phyloP scores from a whole-genome alignment of 441 rosid species.

The Erodium trifolium region DNA sequence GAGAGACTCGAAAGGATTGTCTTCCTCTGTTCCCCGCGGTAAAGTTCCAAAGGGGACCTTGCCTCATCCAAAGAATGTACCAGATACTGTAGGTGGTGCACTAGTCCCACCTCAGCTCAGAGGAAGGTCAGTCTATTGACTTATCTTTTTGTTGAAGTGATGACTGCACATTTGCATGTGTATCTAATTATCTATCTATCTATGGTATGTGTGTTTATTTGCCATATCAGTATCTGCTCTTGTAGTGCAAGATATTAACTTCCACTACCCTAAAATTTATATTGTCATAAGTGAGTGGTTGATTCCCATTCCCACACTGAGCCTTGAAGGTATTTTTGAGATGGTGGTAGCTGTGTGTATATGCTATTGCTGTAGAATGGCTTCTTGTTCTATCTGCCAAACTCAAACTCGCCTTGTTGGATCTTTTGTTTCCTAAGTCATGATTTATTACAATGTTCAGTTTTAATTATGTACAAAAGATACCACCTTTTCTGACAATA shows the following conservation, averaged over 20 bases:
- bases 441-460: not conserved
- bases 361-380: not conserved
- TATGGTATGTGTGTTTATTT: not conserved
- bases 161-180: not conserved
- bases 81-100: constrained; percentile 50
- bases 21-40: constrained; percentile 36
- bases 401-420: not conserved
- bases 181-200: not conserved
- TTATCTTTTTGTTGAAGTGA: not conserved
- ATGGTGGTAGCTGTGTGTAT: not conserved
- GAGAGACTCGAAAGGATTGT: constrained; percentile 38
- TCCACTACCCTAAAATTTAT: not conserved
- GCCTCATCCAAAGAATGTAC: constrained; percentile 42
- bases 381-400: not conserved
- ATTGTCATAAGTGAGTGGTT: not conserved
- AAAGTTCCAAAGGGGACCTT: constrained; percentile 59
- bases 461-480: not conserved
- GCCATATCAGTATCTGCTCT: not conserved
- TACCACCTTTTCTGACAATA: constrained; percentile 18
- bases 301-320: not conserved
- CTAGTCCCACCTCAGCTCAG: constrained; percentile 83
- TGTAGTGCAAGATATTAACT: not conserved
- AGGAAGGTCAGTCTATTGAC: constrained; percentile 52
- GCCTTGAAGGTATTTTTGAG: constrained; percentile 1
- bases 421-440: not conserved